Percentiles rank a stretch among this genome's conserved stretches.
These are phyloP conservation scores for Friedmanniomyces endolithicus DNA, from an alignment of 495 filamentous ascomycete species.

Conservation along the genomic window DNA sequence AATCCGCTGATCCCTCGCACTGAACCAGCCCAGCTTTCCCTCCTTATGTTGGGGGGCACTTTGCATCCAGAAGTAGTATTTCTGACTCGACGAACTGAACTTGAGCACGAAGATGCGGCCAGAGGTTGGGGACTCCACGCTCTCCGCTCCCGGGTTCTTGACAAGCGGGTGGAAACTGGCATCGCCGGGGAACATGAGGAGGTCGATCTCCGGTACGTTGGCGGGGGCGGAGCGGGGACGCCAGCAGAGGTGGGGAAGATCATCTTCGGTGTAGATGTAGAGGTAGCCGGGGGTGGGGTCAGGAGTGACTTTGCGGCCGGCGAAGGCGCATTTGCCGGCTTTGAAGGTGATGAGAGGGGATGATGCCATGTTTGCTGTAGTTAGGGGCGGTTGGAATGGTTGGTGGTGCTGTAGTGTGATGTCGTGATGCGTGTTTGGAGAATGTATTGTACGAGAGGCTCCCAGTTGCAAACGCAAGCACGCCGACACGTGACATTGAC, in stretches of 20 bases:
- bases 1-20: conserved; percentile 64
- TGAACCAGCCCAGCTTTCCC: conserved; percentile 67
- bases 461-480: not conserved
- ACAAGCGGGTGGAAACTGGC: conserved; percentile 69
- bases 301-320: conserved; percentile 55
- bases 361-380: conserved; percentile 50
- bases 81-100: conserved; percentile 82
- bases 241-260: conserved; percentile 96
- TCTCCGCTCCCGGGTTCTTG: conserved; percentile 29
- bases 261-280: conserved; percentile 90
- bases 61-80: conserved; percentile 94
- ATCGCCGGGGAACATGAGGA: conserved; percentile 85
- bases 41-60: conserved; percentile 64
- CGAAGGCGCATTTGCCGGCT: conserved; percentile 65
- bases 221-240: conserved; percentile 51
- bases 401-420: not conserved
- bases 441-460: not conserved
- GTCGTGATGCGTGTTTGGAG: not conserved
- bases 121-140: conserved; percentile 55
- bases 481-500: not conserved
- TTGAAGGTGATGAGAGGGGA: conserved; percentile 89
- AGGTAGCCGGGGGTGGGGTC: conserved; percentile 68
- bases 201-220: conserved; percentile 62
- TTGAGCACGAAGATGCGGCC: conserved; percentile 89
- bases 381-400: not conserved